Evolutionary conservation across 495 filamentous ascomycete species (phyloP).

Genomic region (Pyrenopolyporus hunteri): DNA sequence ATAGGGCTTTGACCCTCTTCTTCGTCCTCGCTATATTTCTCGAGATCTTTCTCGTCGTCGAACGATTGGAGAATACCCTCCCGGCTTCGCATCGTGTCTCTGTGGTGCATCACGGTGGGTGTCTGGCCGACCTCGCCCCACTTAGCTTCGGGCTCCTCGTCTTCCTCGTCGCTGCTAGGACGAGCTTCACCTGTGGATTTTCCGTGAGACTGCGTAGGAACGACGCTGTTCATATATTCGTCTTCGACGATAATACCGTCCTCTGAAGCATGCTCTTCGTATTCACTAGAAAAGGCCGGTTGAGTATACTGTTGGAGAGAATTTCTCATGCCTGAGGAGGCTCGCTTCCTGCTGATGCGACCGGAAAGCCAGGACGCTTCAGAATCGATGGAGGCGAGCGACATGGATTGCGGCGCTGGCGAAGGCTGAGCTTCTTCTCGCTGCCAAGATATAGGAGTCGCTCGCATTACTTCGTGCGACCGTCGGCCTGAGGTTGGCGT

Average conservation of each 20-base stretch:
- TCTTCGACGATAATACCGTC: constrained; percentile 69
- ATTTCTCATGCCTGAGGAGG: constrained; percentile 48
- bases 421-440: constrained; percentile 52
- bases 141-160: constrained; percentile 43
- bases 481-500: constrained; percentile 55
- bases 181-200: constrained; percentile 55
- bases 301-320: constrained; percentile 42
- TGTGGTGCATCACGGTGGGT: constrained; percentile 48
- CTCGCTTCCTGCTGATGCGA: constrained; percentile 48
- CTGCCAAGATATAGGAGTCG: constrained; percentile 51
- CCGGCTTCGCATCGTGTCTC: constrained; percentile 52
- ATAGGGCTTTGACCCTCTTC: constrained; percentile 55
- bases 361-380: constrained; percentile 94
- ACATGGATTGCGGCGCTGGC: constrained; percentile 59
- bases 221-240: constrained; percentile 65
- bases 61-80: constrained; percentile 68
- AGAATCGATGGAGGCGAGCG: constrained; percentile 84
- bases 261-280: constrained; percentile 45
- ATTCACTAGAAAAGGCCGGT: constrained; percentile 45
- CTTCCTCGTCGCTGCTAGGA: constrained; percentile 55
- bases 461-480: constrained; percentile 48
- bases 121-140: constrained; percentile 53
- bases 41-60: constrained; percentile 37
- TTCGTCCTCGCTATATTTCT: constrained; percentile 39
- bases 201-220: constrained; percentile 52